A percentile compares a stretch with the other conserved stretches of the same genome.
These are phyloP conservation scores for Trichoderma asperellum DNA, from an alignment of 2,329 filamentous ascomycete species.

Conservation along the genomic window DNA sequence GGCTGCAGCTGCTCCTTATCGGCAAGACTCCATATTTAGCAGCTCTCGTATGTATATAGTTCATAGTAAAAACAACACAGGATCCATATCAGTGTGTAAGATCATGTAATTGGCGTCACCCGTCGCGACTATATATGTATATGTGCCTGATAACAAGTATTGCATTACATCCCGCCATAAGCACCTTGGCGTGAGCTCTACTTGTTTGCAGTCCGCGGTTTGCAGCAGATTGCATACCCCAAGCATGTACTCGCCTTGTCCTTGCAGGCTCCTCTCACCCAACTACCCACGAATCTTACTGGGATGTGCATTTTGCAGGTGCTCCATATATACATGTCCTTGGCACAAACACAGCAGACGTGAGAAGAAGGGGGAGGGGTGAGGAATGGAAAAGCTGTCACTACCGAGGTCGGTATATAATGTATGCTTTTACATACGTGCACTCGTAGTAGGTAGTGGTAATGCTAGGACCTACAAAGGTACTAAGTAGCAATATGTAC, in stretches of 20 bases:
- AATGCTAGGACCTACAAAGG: no score
- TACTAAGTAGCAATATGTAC: no score
- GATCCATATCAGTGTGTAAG: neutral
- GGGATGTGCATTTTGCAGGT: neutral
- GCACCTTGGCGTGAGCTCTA: neutral
- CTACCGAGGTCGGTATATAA: neutral
- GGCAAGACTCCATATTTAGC: neutral
- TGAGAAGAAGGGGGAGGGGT: neutral
- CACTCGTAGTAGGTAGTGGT: no score
- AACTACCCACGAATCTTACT: neutral
- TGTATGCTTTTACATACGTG: no score
- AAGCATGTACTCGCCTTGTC: neutral
- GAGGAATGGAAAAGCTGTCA: neutral
- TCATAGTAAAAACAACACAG: neutral
- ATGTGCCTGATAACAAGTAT: no score
- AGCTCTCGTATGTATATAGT: neutral
- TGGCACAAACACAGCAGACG: neutral
- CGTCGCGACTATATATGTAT: neutral
- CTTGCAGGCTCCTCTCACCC: neutral
- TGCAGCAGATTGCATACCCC: neutral
- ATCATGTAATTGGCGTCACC: neutral
- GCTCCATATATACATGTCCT: neutral
- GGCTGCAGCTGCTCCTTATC: neutral
- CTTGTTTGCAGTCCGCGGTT: neutral
- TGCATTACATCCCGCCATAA: neutral